Percentiles rank a stretch among this genome's conserved stretches.
Evolutionary conservation across 176 grass and related monocot genomes (phyloP).

Genomic region (Oryza rufipogon): DNA sequence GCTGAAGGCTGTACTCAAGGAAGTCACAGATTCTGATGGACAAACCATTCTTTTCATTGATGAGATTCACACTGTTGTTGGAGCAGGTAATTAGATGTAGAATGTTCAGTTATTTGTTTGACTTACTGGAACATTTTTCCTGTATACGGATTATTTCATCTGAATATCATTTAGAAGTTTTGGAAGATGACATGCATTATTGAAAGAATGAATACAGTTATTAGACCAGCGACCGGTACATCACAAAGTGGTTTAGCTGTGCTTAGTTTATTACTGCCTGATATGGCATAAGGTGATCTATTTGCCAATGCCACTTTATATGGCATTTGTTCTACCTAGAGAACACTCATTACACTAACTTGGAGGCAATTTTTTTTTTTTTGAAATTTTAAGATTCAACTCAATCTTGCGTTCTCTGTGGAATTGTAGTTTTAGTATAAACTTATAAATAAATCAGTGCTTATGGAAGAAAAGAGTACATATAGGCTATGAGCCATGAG

Average conservation of each 20-base stretch:
- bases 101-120: slow-evolving; percentile 16
- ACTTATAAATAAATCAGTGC: not conserved
- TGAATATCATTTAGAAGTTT: not conserved
- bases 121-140: not conserved
- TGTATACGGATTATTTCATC: not conserved
- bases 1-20: slow-evolving; percentile 92
- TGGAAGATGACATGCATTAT: not conserved
- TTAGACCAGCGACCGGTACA: not conserved
- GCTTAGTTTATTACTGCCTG: not conserved
- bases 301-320: not conserved
- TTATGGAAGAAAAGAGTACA: too few relatives aligned
- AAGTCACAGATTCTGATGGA: slow-evolving; percentile 96
- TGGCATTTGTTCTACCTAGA: not conserved
- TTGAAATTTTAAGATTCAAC: slow-evolving; percentile 6
- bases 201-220: not conserved
- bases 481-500: too few relatives aligned
- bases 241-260: not conserved
- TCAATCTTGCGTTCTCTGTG: not conserved
- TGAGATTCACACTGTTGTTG: slow-evolving; percentile 98
- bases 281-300: not conserved
- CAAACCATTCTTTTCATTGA: slow-evolving; percentile 93
- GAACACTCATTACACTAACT: not conserved
- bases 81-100: slow-evolving; percentile 71
- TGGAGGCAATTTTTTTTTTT: not conserved
- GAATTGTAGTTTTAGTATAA: not conserved